Evolutionary conservation across 371 early-diverging fungal genomes (phyloP).

Genomic region (Rhizopus microsporus): DNA sequence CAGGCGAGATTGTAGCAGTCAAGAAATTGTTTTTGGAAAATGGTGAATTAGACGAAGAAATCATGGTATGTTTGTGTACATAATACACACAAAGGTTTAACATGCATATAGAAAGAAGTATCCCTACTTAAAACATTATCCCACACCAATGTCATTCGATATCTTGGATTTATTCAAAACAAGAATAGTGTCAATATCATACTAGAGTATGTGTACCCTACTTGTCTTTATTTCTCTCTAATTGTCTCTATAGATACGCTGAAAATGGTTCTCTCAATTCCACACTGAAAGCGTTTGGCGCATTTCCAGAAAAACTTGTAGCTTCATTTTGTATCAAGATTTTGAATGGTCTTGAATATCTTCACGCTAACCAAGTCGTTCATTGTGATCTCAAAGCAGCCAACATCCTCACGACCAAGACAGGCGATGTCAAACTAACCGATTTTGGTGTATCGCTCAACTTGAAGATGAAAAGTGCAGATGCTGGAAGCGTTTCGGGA

Average conservation of each 20-base stretch:
- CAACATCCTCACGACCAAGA: conserved; percentile 91
- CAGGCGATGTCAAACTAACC: conserved; percentile 88
- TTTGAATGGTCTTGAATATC: conserved; percentile 82
- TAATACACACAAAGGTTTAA: neutral
- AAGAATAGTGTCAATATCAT: conserved; percentile 76
- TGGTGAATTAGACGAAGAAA: conserved; percentile 53
- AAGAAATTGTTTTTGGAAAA: conserved; percentile 75
- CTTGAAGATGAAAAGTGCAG: conserved; percentile 62
- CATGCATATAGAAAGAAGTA: conserved; percentile 57
- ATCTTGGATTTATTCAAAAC: conserved; percentile 78
- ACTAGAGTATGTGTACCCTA: conserved; percentile 71
- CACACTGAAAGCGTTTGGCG: conserved; percentile 86
- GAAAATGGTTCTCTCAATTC: conserved; percentile 91
- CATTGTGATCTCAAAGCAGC: conserved; percentile 97
- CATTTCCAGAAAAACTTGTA: conserved; percentile 88
- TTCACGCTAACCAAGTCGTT: conserved; percentile 84
- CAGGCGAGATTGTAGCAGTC: conserved; percentile 86
- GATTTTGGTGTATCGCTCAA: conserved; percentile 94
- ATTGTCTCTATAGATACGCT: conserved; percentile 55
- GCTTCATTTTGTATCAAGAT: conserved; percentile 86
- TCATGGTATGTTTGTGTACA: conserved; percentile 40
- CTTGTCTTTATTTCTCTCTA: neutral
- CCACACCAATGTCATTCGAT: conserved; percentile 85
- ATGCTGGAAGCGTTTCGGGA: conserved; percentile 63
- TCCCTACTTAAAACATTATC: conserved; percentile 66